Conservation (phyloP, 2,329 filamentous ascomycete species). For the Claviceps paspali region DNA sequence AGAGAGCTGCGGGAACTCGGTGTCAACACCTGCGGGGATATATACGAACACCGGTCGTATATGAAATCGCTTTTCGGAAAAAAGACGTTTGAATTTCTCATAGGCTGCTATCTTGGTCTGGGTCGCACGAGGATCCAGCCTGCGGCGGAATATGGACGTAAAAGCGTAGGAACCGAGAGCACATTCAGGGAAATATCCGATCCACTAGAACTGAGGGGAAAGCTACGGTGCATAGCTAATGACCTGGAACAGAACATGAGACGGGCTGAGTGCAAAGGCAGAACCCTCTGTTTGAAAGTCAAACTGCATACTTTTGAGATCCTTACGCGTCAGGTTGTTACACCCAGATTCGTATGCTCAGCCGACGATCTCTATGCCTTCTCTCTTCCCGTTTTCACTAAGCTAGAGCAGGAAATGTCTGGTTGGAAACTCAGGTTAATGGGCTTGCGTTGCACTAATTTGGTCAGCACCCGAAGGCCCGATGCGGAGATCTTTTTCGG, state of each 20-base stretch:
- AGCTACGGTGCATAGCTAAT: slow-evolving; percentile 66
- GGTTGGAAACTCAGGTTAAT: slow-evolving; percentile 69
- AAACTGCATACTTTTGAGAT: slow-evolving; percentile 94
- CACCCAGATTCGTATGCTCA: slow-evolving; percentile 53
- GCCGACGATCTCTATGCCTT: slow-evolving; percentile 76
- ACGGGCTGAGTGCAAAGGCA: slow-evolving; percentile 67
- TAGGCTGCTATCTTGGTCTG: slow-evolving; percentile 71
- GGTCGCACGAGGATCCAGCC: slow-evolving; percentile 76
- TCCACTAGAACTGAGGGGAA: slow-evolving; percentile 52
- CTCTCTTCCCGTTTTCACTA: slow-evolving; percentile 67
- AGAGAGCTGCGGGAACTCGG: slow-evolving; percentile 79
- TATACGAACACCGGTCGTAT: slow-evolving; percentile 61
- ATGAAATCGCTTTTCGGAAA: slow-evolving; percentile 72
- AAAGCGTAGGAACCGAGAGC: slow-evolving; percentile 85
- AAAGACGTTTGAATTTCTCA: slow-evolving; percentile 76
- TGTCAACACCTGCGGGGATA: slow-evolving; percentile 75
- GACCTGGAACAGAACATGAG: slow-evolving; percentile 77
- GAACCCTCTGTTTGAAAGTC: slow-evolving; percentile 83
- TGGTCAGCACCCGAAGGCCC: slow-evolving; percentile 72
- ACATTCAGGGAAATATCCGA: slow-evolving; percentile 74
- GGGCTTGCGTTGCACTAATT: slow-evolving; percentile 75
- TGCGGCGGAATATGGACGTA: slow-evolving; percentile 77
- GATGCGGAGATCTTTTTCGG: slow-evolving; percentile 72
- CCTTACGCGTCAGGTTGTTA: slow-evolving; percentile 63
- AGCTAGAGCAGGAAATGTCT: slow-evolving; percentile 71